Conservation (phyloP, 2,329 filamentous ascomycete species). For the Pseudodiploospora longispora region DNA sequence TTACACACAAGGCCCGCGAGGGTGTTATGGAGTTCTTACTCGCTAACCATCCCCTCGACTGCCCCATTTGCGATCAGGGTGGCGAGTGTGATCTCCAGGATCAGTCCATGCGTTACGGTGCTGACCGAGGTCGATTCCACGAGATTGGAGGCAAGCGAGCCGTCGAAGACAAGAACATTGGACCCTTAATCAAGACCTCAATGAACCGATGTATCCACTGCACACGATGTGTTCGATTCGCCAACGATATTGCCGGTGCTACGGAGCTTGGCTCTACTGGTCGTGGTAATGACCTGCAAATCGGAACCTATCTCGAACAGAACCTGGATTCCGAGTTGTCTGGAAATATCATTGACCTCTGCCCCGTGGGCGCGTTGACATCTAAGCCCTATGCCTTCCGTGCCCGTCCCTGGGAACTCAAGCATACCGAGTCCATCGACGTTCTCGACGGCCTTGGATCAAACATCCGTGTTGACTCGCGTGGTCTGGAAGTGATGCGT, state of each 20-base stretch:
- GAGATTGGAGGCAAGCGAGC: slow-evolving; percentile 93
- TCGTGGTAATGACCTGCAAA: slow-evolving; percentile 94
- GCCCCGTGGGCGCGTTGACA: slow-evolving; percentile 90
- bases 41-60: slow-evolving; percentile 92
- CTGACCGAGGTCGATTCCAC: slow-evolving; percentile 93
- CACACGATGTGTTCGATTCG: slow-evolving; percentile 94
- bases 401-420: slow-evolving; percentile 92
- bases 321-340: slow-evolving; percentile 92
- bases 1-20: slow-evolving; percentile 95
- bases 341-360: slow-evolving; percentile 95
- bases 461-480: slow-evolving; percentile 87
- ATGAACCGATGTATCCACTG: slow-evolving; percentile 99
- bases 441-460: slow-evolving; percentile 89
- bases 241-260: slow-evolving; percentile 93
- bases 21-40: slow-evolving; percentile 98
- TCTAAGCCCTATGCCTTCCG: slow-evolving; percentile 98
- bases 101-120: slow-evolving; percentile 98
- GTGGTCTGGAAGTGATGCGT: slow-evolving; percentile 94
- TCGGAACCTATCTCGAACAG: slow-evolving; percentile 93
- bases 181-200: slow-evolving; percentile 94
- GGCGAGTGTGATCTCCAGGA: slow-evolving; percentile 98
- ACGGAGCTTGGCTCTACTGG: slow-evolving; percentile 91
- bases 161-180: slow-evolving; percentile 99
- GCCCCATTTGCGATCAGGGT: slow-evolving; percentile 96
- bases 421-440: slow-evolving; percentile 92